Percentiles rank a stretch among this genome's conserved stretches.
phyloP scores from a whole-genome alignment of 306 rosid genomes.

The Pterocarpus santalinus region DNA sequence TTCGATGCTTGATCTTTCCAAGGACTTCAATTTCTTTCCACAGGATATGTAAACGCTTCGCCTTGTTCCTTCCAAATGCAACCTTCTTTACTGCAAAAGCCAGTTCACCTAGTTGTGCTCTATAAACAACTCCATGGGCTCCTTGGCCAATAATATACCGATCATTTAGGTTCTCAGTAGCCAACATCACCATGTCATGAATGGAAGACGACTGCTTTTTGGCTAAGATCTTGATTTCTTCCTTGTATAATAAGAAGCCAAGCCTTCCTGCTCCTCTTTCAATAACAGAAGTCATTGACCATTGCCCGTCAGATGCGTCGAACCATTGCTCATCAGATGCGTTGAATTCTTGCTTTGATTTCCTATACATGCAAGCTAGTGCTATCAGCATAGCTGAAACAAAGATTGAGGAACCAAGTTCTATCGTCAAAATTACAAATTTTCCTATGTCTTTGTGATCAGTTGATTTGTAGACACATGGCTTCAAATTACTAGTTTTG shows the following conservation, averaged over 20 bases:
- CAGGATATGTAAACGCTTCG: slow-evolving; percentile 37
- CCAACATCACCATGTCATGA: neutral
- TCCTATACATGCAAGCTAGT: no score
- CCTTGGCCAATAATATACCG: slow-evolving; percentile 64
- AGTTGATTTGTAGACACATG: slow-evolving; percentile 37
- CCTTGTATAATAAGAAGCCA: neutral
- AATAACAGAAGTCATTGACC: slow-evolving; percentile 4
- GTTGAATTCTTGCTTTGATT: no score
- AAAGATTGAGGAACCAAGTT: neutral
- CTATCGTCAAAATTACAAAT: no score
- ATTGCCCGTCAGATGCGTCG: no score
- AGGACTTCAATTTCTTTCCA: slow-evolving; percentile 47
- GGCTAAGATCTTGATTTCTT: neutral
- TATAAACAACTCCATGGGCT: slow-evolving; percentile 77
- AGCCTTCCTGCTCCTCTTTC: slow-evolving; percentile 23
- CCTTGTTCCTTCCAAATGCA: slow-evolving; percentile 42
- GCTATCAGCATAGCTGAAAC: no score
- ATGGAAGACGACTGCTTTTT: slow-evolving; percentile 7
- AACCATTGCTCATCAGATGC: no score
- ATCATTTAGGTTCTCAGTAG: slow-evolving; percentile 7
- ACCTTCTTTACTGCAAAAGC: slow-evolving; percentile 68
- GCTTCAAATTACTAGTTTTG: slow-evolving; percentile 38
- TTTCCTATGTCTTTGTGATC: no score
- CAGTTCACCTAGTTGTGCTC: slow-evolving; percentile 50
- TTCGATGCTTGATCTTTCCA: slow-evolving; percentile 62